A percentile compares a stretch with the other conserved stretches of the same genome.
phyloP scores from a whole-genome alignment of 1,284 basidiomycete species.

The Pholiota adiposa region DNA sequence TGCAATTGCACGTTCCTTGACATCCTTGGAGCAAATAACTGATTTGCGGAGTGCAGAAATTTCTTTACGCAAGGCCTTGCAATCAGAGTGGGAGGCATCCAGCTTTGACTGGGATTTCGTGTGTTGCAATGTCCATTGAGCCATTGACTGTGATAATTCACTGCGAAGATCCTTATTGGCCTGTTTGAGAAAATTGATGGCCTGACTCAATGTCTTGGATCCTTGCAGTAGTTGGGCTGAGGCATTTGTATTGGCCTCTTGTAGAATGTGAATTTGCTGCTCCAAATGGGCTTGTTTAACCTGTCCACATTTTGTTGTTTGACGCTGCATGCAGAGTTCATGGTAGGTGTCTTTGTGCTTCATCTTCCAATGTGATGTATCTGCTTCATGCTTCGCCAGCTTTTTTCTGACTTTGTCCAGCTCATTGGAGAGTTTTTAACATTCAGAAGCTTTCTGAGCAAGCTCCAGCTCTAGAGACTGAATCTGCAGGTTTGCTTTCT shows the following conservation, averaged over 20 bases:
- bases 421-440: neutral
- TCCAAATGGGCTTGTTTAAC: neutral
- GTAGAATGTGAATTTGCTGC: neutral
- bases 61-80: neutral
- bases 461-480: neutral
- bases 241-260: neutral
- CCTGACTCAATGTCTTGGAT: neutral
- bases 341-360: slow-evolving; percentile 12
- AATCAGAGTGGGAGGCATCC: neutral
- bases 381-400: neutral
- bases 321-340: slow-evolving; percentile 11
- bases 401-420: neutral
- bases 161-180: neutral
- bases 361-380: neutral
- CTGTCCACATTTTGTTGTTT: neutral
- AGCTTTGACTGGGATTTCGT: neutral
- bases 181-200: neutral
- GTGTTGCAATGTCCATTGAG: neutral
- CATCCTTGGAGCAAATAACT: neutral
- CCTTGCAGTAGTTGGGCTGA: neutral
- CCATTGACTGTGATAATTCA: neutral
- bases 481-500: neutral
- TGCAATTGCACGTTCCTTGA: neutral
- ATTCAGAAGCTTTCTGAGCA: neutral
- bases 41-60: neutral